Evolutionary conservation across 164 flowering plant species (phyloP), one percentile per base, ranked within the genome.

Genomic region (Liriodendron chinense): DNA sequence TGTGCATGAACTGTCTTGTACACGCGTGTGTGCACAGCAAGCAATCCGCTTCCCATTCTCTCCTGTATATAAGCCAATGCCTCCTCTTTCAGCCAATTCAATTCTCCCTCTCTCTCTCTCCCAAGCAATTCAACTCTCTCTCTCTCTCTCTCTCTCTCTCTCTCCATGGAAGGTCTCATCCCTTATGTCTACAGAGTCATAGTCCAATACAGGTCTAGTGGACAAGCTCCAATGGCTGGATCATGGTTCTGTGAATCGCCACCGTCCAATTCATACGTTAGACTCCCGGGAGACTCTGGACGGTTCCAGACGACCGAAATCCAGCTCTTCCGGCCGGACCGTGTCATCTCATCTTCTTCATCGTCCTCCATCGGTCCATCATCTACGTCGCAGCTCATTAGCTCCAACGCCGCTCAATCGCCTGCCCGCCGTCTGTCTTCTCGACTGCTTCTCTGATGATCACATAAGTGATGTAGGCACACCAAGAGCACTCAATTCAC

Each of bases 251-350:
- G 48, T 10, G 97, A 88, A 9, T 91, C 98, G 1, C 92, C 94
- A 21, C 88, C 98, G 0, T 72, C 87, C 43, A 80, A 90, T 53
- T 53, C 59, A 0, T 94, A 94, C 84, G 79, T 84, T 70, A 80
- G 92, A 68, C 92, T 94, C n/a, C 89, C 91, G 0, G 93, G 91
- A 3, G 95, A 91, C 72, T 94, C 98, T 0, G 96, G 94, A 9
- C 84, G 96, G 70, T 87, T 90, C 49, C 85, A 83, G n/a, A 7
- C 82, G 9, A 79, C 90, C 0, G 96, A 89, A 74, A 69, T 82
- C 8, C 59, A 53, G 66, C 57, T 80, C 53, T 70, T 85, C 74
- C 78, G 77, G 48, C 72, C 84, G 7, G 87, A 85, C 43, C 69
- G 25, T 21, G 77, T 78, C 57, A 78, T 77, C 75, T 25, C 85